Base-by-base conservation (phyloP, 257 asterid species). In the Gynochthodes officinalis region DNA sequence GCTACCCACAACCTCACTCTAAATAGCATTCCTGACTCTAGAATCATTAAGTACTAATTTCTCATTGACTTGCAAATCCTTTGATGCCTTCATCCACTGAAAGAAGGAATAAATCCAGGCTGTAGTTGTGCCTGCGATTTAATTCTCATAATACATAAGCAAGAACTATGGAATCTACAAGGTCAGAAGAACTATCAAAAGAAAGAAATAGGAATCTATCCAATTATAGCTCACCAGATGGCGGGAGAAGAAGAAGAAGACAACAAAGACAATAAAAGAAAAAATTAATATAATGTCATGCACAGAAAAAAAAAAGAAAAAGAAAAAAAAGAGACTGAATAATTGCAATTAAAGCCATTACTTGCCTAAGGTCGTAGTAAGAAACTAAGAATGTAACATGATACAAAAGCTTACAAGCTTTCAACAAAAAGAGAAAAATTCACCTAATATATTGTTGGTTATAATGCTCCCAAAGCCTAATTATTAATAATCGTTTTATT, bases 31-130 rank as follows among this genome's bases (percentile, higher is more conserved):
- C 73, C 74, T 71, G 7, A 71, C 66, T 52, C 53, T 69, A 43
- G 76, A 77, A 73, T 68, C 80, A 33, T 71, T 73, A 9, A 77
- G 54, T 23, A 57, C 73, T 75, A 59, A 53, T 71, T 67, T 76
- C 9, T 61, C 85, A 55, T 67, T 75, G 5, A 57, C 19, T 55
- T 74, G 88, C 70, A 77, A 52, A 73, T 75, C 99, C 99, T 18
- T 97, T 89, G 80, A 94, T 94, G 68, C 99, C 99, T 80, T 94
- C 98, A 77, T 94, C 99, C 71, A 94, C 89, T 5, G 98, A 94
- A 14, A 94, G 87, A 82, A 94, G 89, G 85, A 94, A 94, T 78
- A 94, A 97, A 80, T 94, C 97, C 77, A 94, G 82, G 55, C 96
- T 96, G 35, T 94, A 94, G 70, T 86, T 86, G 74, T 90, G 97